Evolutionary conservation across 2,329 filamentous ascomycete genomes (phyloP), one percentile per base, ranked within the genome.

Genomic region (Helminthosporium solani): DNA sequence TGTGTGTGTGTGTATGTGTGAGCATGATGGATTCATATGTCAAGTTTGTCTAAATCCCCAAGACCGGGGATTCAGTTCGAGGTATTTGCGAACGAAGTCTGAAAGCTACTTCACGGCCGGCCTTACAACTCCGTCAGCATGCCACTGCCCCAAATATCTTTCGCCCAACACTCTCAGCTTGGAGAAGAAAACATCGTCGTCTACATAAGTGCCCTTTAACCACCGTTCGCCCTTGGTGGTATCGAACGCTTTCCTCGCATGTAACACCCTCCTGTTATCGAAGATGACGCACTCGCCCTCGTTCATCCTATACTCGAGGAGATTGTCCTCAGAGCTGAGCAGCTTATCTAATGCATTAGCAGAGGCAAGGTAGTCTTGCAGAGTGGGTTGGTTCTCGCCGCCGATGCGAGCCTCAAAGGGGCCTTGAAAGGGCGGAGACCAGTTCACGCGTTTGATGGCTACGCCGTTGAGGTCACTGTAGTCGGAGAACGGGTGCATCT

Each of bases 221-320:
- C 89, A 95, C 42, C 92, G 78, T 50, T 84, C 79, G 1, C 88
- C 88, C 6, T 78, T 77, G 0, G 72, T 72, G 0, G 76, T 71
- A 64, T 92, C 83, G 69, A 97, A 97, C 23, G 83, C 81, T 14
- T 77, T 79, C 3, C 94, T 78, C 0, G 90, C 92, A 73, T 97
- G 94, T 63, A 95, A 70, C n/a, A 95, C 78, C 15, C 92, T 79
- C 48, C 83, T 73, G 64, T 97, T 97, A 66, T 95, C 86, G 64
- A 99, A 97, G n/a, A 99, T 78, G 11, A 91, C 90, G 64, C 90
- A 95, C 62, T 96, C 88, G 2, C 92, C 94, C 3, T 87, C 83
- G 43, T 83, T 75, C 68, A 96, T 75, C 69, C 86, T 86, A 47
- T 86, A 77, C 73, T 92, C 79, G 61, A 85, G 86, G 42, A 90